phyloP scores from a whole-genome alignment of 1,139 yeast genomes.

The Hyphopichia fennica region DNA sequence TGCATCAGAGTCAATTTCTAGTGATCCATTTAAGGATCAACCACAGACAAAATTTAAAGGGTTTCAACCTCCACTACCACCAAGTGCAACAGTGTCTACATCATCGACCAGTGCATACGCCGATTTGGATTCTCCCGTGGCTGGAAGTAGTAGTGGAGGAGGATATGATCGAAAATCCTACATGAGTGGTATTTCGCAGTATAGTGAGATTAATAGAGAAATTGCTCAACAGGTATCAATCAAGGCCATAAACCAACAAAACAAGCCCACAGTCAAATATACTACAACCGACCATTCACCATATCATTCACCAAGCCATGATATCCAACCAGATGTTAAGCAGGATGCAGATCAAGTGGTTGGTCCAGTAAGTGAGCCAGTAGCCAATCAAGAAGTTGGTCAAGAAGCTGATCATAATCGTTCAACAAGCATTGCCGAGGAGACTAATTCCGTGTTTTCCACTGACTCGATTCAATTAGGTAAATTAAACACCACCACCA shows the following conservation, averaged over 20 bases:
- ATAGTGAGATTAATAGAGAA: slow-evolving; percentile 7
- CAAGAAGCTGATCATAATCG: neutral
- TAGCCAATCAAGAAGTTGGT: neutral
- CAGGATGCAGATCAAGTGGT: too few relatives aligned
- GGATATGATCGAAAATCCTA: slow-evolving; percentile 1
- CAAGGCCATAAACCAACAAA: slow-evolving; percentile 17
- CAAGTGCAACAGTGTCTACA: neutral
- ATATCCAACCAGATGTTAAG: too few relatives aligned
- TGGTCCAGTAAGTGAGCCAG: too few relatives aligned
- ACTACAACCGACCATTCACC: neutral
- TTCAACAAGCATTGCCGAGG: slow-evolving; percentile 3
- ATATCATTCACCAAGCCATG: neutral
- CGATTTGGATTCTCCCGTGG: neutral
- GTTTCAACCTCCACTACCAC: slow-evolving; percentile 3
- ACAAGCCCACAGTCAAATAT: slow-evolving; percentile 7
- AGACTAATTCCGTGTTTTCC: slow-evolving; percentile 5
- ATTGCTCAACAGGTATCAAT: slow-evolving; percentile 26
- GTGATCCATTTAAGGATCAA: neutral
- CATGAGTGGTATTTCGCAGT: slow-evolving; percentile 1
- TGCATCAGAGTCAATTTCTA: neutral
- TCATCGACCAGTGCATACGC: neutral
- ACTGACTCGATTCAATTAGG: slow-evolving; percentile 11
- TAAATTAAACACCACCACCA: slow-evolving; percentile 9
- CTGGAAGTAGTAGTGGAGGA: neutral
- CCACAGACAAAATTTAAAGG: neutral